These are phyloP conservation scores for Calocybe gangraenosa DNA, from an alignment of 768 basidiomycete species.

Conservation along the genomic window DNA sequence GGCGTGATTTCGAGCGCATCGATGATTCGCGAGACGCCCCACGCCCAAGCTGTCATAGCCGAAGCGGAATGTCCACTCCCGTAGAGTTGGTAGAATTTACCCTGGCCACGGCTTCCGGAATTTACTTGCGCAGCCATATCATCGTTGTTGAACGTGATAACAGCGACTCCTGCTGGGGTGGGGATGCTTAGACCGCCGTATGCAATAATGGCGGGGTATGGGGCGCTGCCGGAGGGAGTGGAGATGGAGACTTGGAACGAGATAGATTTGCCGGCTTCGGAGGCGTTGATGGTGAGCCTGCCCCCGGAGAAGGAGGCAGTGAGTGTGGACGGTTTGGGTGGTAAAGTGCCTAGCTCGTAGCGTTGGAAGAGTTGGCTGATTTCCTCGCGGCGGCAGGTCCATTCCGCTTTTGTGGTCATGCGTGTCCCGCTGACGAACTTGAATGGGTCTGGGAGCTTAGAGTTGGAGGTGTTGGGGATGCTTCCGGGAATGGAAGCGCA, in stretches of 20 bases:
- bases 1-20: slow-evolving; percentile 53
- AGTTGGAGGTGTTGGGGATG: slow-evolving; percentile 29
- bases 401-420: slow-evolving; percentile 41
- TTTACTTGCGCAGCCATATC: slow-evolving; percentile 49
- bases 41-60: slow-evolving; percentile 60
- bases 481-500: slow-evolving; percentile 28
- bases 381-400: slow-evolving; percentile 47
- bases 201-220: slow-evolving; percentile 51
- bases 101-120: slow-evolving; percentile 42
- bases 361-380: slow-evolving; percentile 45
- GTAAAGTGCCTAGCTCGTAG: slow-evolving; percentile 50
- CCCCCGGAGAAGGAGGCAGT: slow-evolving; percentile 39
- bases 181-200: slow-evolving; percentile 42
- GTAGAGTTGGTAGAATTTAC: slow-evolving; percentile 57
- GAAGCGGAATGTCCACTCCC: slow-evolving; percentile 40
- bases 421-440: slow-evolving; percentile 40
- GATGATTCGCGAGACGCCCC: slow-evolving; percentile 58
- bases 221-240: slow-evolving; percentile 38
- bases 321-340: slow-evolving; percentile 41
- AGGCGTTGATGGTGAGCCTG: slow-evolving; percentile 46
- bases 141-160: slow-evolving; percentile 51
- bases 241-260: slow-evolving; percentile 45
- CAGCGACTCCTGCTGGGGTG: slow-evolving; percentile 31
- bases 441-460: slow-evolving; percentile 53
- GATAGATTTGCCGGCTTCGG: slow-evolving; percentile 42